These are phyloP conservation scores for Neurospora sp. DNA, from an alignment of 495 filamentous ascomycete species.

Conservation along the genomic window DNA sequence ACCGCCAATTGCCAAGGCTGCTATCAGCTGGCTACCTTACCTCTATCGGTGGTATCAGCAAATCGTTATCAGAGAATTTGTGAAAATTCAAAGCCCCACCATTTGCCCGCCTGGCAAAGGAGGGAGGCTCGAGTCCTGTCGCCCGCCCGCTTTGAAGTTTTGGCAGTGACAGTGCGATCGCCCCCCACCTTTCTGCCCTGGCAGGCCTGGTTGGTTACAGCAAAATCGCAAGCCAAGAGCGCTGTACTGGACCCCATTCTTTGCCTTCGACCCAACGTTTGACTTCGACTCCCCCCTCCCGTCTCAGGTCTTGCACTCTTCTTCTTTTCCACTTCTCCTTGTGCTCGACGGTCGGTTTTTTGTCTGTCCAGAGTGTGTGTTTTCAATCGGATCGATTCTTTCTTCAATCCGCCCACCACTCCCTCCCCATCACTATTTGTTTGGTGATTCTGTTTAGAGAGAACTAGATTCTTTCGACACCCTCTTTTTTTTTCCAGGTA, in stretches of 20 bases:
- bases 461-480: background rate
- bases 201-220: background rate
- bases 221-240: background rate
- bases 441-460: background rate
- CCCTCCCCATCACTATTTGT: background rate
- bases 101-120: background rate
- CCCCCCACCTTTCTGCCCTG: conserved; percentile 5
- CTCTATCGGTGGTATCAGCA: background rate
- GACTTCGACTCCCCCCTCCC: background rate
- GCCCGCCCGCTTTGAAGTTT: conserved; percentile 5
- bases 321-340: background rate
- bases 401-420: background rate
- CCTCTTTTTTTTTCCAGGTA: background rate
- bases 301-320: background rate
- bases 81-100: conserved; percentile 24
- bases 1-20: conserved; percentile 7
- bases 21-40: conserved; percentile 13
- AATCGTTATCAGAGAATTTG: conserved; percentile 24
- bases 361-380: background rate
- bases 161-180: background rate
- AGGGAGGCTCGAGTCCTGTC: conserved; percentile 7
- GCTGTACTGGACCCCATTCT: background rate
- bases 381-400: background rate
- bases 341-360: background rate
- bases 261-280: background rate